A percentile compares a stretch with the other conserved stretches of the same genome.
Conservation (phyloP, 192 early-diverging fungal species). For the Podochytrium sp. region DNA sequence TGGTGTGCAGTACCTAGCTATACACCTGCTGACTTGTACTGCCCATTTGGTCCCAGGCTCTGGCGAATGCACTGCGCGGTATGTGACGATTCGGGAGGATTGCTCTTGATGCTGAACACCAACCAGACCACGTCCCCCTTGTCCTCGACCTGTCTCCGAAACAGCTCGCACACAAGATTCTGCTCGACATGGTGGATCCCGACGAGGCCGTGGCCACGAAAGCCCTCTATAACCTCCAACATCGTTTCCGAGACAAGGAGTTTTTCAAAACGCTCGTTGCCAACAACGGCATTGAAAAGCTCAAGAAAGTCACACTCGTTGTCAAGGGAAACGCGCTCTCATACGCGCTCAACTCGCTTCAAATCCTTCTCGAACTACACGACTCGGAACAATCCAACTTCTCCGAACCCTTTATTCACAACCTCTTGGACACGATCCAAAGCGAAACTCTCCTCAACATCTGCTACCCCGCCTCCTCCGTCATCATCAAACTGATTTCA, state of each 20-base stretch:
- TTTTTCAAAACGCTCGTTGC: constrained; percentile 9
- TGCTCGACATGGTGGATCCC: background rate
- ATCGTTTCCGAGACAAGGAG: constrained; percentile 3
- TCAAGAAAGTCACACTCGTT: background rate
- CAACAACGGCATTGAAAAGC: background rate
- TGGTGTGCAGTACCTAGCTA: background rate
- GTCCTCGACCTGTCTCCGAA: background rate
- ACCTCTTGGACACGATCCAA: constrained; percentile 58
- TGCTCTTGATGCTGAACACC: background rate
- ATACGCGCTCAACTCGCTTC: background rate
- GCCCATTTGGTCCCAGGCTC: background rate
- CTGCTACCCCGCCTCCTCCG: constrained; percentile 71
- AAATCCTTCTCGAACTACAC: background rate
- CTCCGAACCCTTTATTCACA: background rate
- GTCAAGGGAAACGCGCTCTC: background rate
- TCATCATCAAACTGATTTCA: constrained; percentile 67
- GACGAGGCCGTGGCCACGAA: background rate
- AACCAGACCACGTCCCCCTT: background rate
- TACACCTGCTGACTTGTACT: background rate
- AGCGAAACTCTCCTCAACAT: constrained; percentile 71
- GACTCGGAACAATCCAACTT: background rate
- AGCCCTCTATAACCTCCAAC: background rate
- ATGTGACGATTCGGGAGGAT: background rate
- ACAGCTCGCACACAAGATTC: background rate
- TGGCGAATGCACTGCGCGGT: background rate